Evolutionary conservation across 495 filamentous ascomycete genomes (phyloP).

Genomic region (Tuber borchii): DNA sequence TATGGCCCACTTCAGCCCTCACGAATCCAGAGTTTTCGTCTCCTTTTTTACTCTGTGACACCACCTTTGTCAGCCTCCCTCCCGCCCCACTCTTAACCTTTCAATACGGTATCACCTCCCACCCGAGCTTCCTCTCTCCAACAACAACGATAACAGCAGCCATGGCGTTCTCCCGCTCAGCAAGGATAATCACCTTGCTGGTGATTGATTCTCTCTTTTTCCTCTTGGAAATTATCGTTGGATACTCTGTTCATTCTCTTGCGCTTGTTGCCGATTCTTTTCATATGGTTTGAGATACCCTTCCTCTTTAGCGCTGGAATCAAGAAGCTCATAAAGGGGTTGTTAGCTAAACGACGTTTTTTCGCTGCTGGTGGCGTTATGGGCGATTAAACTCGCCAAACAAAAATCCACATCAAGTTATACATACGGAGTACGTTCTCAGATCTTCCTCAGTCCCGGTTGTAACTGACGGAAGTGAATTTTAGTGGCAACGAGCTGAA

Average conservation of each 20-base stretch:
- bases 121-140: background rate
- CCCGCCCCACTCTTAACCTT: background rate
- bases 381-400: conserved; percentile 84
- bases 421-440: conserved; percentile 74
- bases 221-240: conserved; percentile 74
- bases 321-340: background rate
- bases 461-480: conserved; percentile 42
- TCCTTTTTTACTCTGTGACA: background rate
- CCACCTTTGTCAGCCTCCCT: background rate
- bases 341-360: conserved; percentile 87
- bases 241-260: conserved; percentile 79
- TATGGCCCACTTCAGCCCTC: background rate
- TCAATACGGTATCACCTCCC: background rate
- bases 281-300: conserved; percentile 68
- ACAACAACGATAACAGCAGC: background rate
- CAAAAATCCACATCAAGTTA: conserved; percentile 77
- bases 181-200: conserved; percentile 85
- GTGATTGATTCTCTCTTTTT: conserved; percentile 87
- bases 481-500: conserved; percentile 92
- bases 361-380: conserved; percentile 82
- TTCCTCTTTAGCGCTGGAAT: background rate
- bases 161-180: conserved; percentile 91
- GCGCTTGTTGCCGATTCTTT: conserved; percentile 94
- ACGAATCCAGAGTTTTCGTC: background rate
- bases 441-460: conserved; percentile 22